Evolutionary conservation across 208 protist species (phyloP).

Genomic region (Leishmania braziliensis): DNA sequence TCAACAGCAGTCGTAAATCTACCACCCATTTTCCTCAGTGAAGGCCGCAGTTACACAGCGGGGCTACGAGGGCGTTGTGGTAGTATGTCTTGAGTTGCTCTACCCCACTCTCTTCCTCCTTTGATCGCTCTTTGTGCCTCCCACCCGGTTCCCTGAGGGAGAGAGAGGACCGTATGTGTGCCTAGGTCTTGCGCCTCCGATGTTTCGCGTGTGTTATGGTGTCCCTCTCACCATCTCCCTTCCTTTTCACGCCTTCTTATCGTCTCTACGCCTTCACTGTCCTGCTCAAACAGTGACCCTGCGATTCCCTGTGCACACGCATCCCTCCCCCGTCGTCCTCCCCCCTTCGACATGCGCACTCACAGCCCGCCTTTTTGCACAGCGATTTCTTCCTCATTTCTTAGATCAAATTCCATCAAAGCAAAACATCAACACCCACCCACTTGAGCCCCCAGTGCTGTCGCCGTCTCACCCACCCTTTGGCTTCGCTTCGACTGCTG

Average conservation of each 20-base stretch:
- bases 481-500: background rate
- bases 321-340: background rate
- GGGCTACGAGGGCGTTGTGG: background rate
- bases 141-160: background rate
- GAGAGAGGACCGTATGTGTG: background rate
- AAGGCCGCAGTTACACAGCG: background rate
- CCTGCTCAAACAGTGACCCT: background rate
- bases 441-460: background rate
- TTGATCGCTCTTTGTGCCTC: background rate
- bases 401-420: background rate
- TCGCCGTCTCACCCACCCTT: background rate
- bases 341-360: background rate
- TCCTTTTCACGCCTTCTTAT: background rate
- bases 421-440: background rate
- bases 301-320: background rate
- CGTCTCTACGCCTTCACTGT: background rate
- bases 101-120: background rate
- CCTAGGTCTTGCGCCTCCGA: background rate
- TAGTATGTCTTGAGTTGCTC: background rate
- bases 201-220: background rate
- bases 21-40: background rate
- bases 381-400: background rate
- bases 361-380: background rate
- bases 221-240: conserved; percentile 1
- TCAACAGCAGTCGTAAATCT: background rate